Base-by-base conservation (phyloP, 1,284 basidiomycete genomes). In the Melampsora americana region DNA sequence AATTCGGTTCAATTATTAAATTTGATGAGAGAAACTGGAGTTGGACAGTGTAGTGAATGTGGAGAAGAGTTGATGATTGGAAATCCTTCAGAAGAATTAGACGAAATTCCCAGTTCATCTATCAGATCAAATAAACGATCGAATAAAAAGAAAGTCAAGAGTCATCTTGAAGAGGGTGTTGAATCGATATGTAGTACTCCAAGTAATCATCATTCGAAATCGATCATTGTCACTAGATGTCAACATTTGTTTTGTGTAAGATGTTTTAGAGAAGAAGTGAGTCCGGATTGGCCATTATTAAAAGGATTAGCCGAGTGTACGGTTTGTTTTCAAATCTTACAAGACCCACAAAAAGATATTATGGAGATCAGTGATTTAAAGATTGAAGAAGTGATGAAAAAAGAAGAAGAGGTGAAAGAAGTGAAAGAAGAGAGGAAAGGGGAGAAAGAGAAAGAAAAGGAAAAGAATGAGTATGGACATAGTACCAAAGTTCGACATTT, bases 1-100 rank as follows among this genome's bases (percentile, higher is more conserved):
- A 87, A 92, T 26, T 95, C 93, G 0, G 86, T 88, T 1, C 88
- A 90, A 35, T 88, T 98, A 39, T 92, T 96, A 81, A 85, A 87
- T 20, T 86, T 95, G 61, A 84, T 95, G 60, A 89, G 90, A 73
- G 95, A 97, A 80, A 89, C 90, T 1, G 90, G 90, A 28, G 92
- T 91, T 16, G 90, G 92, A 0, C 89, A 90, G 79, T 99, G 95
- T 82, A 88, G 89, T 9, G 91, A 92, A 81, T 99, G 95, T 81
- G 89, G 89, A 11, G 82, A 85, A 70, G 93, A 97, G 80, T 88
- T 96, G 48, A 67, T 85, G 84, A 53, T 81, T 85, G 9, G 83
- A 83, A 28, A 56, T 56, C n/a, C n/a, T 12, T 56, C 53, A 23
- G 28, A 56, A 68, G 88, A 88, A 68, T 79, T 82, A 60, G 88